Evolutionary conservation across 1,284 basidiomycete genomes (phyloP).

Genomic region (Hemileia vastatrix): DNA sequence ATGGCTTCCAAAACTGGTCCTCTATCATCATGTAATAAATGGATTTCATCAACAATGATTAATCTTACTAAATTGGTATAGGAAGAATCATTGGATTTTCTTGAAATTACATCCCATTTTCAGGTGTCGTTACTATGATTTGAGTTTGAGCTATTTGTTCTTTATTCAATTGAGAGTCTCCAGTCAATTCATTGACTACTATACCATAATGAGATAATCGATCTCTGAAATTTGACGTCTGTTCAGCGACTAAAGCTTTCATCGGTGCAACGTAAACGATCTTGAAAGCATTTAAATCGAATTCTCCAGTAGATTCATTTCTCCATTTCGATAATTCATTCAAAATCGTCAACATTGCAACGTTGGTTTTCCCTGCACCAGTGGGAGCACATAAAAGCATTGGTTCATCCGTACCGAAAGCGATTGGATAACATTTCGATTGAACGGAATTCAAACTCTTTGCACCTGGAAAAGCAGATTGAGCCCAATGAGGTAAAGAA

Average conservation of each 20-base stretch:
- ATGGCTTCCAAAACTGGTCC: conserved; percentile 92
- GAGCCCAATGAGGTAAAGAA: conserved; percentile 74
- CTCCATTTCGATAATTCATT: conserved; percentile 76
- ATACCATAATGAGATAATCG: conserved; percentile 73
- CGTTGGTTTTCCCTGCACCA: conserved; percentile 98
- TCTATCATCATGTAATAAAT: conserved; percentile 92
- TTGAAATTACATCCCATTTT: conserved; percentile 98
- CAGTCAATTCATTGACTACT: conserved; percentile 87
- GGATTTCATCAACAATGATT: conserved; percentile 97
- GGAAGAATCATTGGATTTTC: conserved; percentile 90
- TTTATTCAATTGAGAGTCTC: conserved; percentile 96
- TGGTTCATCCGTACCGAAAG: conserved; percentile 89
- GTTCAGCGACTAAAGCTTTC: conserved; percentile 95
- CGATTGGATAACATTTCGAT: conserved; percentile 80
- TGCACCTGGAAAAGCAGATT: conserved; percentile 62
- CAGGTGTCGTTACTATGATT: conserved; percentile 96
- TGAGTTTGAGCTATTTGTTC: conserved; percentile 94
- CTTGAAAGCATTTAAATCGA: conserved; percentile 87
- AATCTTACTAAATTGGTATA: conserved; percentile 95
- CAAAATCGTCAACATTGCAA: conserved; percentile 86
- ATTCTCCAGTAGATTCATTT: conserved; percentile 65
- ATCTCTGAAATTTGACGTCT: conserved; percentile 82
- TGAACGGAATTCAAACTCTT: conserved; percentile 79
- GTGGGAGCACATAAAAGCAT: conserved; percentile 94
- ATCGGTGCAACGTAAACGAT: conserved; percentile 97